Percentiles rank a stretch among this genome's conserved stretches.
These are phyloP conservation scores for Rhizophora mangle DNA, from an alignment of 345 rosid genomes.

Conservation along the genomic window DNA sequence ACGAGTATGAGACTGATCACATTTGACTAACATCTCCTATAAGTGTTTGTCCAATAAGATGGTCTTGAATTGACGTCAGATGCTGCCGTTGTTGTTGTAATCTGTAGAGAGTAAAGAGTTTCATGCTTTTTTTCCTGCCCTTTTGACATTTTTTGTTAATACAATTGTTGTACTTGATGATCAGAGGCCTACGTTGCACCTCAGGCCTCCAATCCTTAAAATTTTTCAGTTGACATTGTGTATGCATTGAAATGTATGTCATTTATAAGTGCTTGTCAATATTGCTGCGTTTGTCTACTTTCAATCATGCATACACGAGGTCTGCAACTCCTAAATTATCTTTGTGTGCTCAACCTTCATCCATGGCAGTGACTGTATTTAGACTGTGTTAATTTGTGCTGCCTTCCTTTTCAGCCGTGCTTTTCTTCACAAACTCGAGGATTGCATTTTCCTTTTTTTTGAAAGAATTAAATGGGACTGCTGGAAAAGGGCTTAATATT, in stretches of 20 bases:
- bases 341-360: not conserved
- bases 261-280: not conserved
- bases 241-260: not conserved
- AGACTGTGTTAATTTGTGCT: not conserved
- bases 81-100: not conserved
- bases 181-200: too few species aligned
- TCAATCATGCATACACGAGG: not conserved
- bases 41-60: too few species aligned
- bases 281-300: not conserved
- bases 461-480: too few species aligned
- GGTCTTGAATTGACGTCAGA: not conserved
- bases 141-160: too few species aligned
- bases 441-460: too few species aligned
- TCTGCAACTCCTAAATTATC: not conserved
- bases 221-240: not conserved
- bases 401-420: not conserved
- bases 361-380: not conserved
- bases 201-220: not conserved
- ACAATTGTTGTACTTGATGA: too few species aligned
- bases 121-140: not conserved
- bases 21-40: too few species aligned
- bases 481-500: too few species aligned
- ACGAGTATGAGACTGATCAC: too few species aligned
- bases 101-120: not conserved
- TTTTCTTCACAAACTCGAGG: too few species aligned